Base-by-base conservation (phyloP, 1,284 basidiomycete species). In the Ustilago shanxiensis region DNA sequence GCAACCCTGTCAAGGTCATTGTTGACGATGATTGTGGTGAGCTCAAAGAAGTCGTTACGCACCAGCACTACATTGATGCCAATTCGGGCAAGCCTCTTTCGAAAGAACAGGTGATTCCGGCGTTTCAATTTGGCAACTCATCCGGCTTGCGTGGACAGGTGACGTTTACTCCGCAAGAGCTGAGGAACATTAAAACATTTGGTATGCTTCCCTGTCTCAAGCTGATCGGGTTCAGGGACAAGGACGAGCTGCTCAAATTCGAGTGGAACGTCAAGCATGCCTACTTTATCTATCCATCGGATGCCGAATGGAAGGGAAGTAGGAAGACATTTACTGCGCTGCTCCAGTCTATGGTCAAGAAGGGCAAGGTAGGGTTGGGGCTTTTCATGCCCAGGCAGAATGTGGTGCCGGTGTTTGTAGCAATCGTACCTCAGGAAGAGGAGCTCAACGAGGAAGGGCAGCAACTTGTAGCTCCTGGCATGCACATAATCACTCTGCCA, bases 181-280 rank as follows among this genome's bases (percentile, higher is more conserved):
- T 96, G 63, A 89, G 89, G 33, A 89, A 90, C 16, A 93, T 98
- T 87, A 91, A 93, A 65, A 71, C 81, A 45, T 66, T 82, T 26
- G 75, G 77, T 16, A 69, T 80, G 70, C 57, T 68, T 16, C 80
- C 80, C 2, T 91, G 91, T 8, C 91, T 99, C 83, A 94, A 92
- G 86, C 90, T 99, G 4, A 90, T 99, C 24, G 97, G 96, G 3
- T 99, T 98, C 88, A 94, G 95, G 29, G 73, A 82, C 51, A 54
- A 44, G 16, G 77, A 87, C 4, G 89, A 92, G 66, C 50, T 71
- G 52, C 88, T 98, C 1, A 87, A 87, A 0, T 92, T 95, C 77
- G 92, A 95, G 85, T 93, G 97, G 84, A 96, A 96, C 77, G 88
- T 97, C 80, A 96, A 95, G 83, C 95, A 97, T 86, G 91, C 94